Percentiles rank a stretch among this genome's conserved stretches.
phyloP scores from a whole-genome alignment of 2,329 filamentous ascomycete genomes.

The Epichloe gansuensis region DNA sequence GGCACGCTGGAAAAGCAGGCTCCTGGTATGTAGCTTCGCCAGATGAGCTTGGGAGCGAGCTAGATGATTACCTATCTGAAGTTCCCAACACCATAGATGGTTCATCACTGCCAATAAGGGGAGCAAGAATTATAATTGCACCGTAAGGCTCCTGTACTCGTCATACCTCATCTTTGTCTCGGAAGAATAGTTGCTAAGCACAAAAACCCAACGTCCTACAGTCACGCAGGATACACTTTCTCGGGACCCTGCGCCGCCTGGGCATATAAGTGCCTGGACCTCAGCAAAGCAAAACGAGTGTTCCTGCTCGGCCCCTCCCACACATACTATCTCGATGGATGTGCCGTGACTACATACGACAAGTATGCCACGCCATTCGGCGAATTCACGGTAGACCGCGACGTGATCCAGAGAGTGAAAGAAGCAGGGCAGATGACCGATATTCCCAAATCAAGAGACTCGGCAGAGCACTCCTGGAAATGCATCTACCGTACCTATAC shows the following conservation, averaged over 20 bases:
- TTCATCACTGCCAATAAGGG: slow-evolving; percentile 49
- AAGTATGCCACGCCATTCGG: slow-evolving; percentile 67
- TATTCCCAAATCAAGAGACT: slow-evolving; percentile 57
- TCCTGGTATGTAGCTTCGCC: slow-evolving; percentile 69
- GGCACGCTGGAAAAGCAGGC: slow-evolving; percentile 52
- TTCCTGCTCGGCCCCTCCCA: slow-evolving; percentile 93
- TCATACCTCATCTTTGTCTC: not conserved
- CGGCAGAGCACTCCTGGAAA: slow-evolving; percentile 90
- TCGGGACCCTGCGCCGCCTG: slow-evolving; percentile 87
- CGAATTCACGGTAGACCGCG: slow-evolving; percentile 51
- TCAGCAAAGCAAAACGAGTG: slow-evolving; percentile 70
- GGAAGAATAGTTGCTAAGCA: too few relatives aligned
- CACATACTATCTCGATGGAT: slow-evolving; percentile 65
- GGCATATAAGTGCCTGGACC: slow-evolving; percentile 83
- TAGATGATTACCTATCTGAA: slow-evolving; percentile 60
- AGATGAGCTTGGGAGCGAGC: slow-evolving; percentile 49
- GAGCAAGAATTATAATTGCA: slow-evolving; percentile 78
- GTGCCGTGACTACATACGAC: slow-evolving; percentile 62
- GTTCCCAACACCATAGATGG: slow-evolving; percentile 57
- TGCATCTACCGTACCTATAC: slow-evolving; percentile 91
- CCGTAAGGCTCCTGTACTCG: slow-evolving; percentile 53
- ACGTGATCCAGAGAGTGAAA: slow-evolving; percentile 38
- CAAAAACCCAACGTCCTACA: slow-evolving; percentile 22
- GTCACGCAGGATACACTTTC: slow-evolving; percentile 87
- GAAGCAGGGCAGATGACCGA: slow-evolving; percentile 23